Base-by-base conservation (phyloP, 176 grass and related monocot genomes). In the Tillandsia fasciculata region DNA sequence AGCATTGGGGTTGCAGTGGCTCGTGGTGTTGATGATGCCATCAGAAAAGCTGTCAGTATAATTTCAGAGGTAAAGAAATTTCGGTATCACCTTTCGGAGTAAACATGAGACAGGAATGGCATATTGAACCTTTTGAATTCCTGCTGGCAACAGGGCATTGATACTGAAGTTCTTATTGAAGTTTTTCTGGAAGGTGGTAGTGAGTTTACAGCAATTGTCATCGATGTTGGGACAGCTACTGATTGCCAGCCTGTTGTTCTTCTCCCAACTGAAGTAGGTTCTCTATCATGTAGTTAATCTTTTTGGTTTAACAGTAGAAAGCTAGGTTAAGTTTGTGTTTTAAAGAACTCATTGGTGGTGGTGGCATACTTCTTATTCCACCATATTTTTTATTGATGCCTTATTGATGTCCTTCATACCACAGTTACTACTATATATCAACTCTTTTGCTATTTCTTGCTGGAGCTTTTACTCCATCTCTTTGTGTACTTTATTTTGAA, bases 161-260 rank as follows among this genome's bases (percentile, higher is more conserved):
- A 92, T 76, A 83, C 91, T 50, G 89, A 78, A 69, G 86, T 92
- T 78, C 76, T 97, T n/a, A 70, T 92, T 63, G 89, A 92, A 75
- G 71, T 90, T 87, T 97, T 97, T 54, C 81, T 97, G 52, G 88
- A 90, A 87, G 88, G 88, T 52, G 93, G 89, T 5, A 85, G 72
- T 73, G 93, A 97, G 61, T 97, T 97, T 80, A 92, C 86, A 70
- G 84, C 93, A 14, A 97, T 92, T 22, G 79, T 92, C 64, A 51
- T 97, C 85, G 88, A 97, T 87, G 83, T 73, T 52, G 89, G 92
- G 17, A 67, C 78, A 53, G 70, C 51, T 84, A 78, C 68, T 83
- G 80, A 87, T 24, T 58, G 73, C 64, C 73, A 80, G 26, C 93
- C 89, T 80, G 49, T 97, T 71, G 88, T 85, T 82, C 74, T 97